Evolutionary conservation across 331 rosid species (phyloP).

Genomic region (Spiraea crenata): DNA sequence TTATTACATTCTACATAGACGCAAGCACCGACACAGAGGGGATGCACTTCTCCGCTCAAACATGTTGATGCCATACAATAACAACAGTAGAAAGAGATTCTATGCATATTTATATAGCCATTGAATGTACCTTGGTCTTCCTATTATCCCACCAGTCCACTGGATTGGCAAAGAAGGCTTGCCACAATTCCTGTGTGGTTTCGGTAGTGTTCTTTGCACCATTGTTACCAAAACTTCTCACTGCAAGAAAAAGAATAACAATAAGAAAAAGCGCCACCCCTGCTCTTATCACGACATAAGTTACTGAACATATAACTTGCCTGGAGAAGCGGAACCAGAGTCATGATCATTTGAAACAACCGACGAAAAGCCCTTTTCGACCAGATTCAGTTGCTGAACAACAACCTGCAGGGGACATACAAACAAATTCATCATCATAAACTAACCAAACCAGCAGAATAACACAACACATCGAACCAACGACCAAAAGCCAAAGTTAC

Average conservation of each 20-base stretch:
- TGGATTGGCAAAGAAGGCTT: constrained; percentile 94
- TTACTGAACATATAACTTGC: constrained; percentile 36
- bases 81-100: not conserved
- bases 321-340: constrained; percentile 42
- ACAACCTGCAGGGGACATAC: constrained; percentile 53
- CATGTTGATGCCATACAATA: not conserved
- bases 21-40: not conserved
- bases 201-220: constrained; percentile 37
- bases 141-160: constrained; percentile 98
- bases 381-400: constrained; percentile 78
- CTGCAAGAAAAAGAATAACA: constrained; percentile 34
- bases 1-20: not conserved
- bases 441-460: not conserved
- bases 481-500: constrained; percentile 29
- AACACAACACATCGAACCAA: not conserved
- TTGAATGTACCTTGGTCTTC: constrained; percentile 62
- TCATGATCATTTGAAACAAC: constrained; percentile 39
- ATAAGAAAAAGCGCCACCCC: constrained; percentile 7
- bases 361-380: constrained; percentile 47
- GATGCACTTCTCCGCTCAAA: not conserved
- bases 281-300: constrained; percentile 1
- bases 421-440: constrained; percentile 15
- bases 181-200: constrained; percentile 77
- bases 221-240: constrained; percentile 39
- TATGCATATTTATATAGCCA: not conserved